Conservation (phyloP, 306 rosid species). For the Vigna reflexopilosa region DNA sequence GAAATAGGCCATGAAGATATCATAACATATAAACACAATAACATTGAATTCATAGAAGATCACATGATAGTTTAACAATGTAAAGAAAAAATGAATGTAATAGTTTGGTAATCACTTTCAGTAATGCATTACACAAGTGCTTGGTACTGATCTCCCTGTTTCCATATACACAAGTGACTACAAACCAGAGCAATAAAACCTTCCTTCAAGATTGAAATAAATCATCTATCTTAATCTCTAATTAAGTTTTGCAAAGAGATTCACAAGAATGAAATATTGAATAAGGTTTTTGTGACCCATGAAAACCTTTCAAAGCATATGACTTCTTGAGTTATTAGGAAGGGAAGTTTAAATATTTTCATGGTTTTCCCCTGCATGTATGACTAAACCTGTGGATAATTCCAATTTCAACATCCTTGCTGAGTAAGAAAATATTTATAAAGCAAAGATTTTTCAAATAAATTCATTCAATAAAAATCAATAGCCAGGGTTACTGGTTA, state of each 20-base stretch:
- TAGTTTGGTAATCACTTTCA: conserved; percentile 5
- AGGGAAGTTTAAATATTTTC: background rate
- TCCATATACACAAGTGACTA: conserved; percentile 17
- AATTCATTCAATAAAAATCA: conserved; percentile 31
- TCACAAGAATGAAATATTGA: background rate
- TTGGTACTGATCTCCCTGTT: background rate
- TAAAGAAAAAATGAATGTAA: conserved; percentile 19
- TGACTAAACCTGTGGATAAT: conserved; percentile 31
- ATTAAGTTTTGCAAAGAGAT: background rate
- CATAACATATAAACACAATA: conserved; percentile 15
- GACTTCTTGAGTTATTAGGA: background rate
- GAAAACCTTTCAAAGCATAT: conserved; percentile 4
- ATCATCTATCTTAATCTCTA: conserved; percentile 11
- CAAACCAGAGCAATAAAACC: conserved; percentile 14
- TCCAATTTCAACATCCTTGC: conserved; percentile 28
- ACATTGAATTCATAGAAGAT: conserved; percentile 9
- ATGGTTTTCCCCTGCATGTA: conserved; percentile 20
- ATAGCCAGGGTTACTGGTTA: background rate
- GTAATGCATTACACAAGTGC: conserved; percentile 22
- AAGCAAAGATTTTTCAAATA: background rate
- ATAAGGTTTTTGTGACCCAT: conserved; percentile 15
- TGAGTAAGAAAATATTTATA: conserved; percentile 1
- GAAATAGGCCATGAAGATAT: background rate
- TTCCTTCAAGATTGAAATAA: conserved; percentile 15
- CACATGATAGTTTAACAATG: conserved; percentile 30